phyloP scores from a whole-genome alignment of 352 stramenopile species.

The Globisporangium rhizosaccharum region DNA sequence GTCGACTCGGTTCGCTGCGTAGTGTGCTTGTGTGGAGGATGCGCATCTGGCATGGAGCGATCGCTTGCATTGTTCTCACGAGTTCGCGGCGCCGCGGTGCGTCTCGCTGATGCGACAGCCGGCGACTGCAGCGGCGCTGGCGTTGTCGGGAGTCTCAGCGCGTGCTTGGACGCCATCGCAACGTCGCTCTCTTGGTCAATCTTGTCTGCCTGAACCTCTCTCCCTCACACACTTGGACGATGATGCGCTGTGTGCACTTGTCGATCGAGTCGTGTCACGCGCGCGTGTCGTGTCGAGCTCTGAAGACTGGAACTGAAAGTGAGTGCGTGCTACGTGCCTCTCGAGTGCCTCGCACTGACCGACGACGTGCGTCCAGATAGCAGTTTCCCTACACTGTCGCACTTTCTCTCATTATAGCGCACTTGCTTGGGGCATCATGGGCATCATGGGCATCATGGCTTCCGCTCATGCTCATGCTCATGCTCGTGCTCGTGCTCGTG shows the following conservation, averaged over 20 bases:
- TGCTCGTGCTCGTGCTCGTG: too few species aligned
- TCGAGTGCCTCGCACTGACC: background rate
- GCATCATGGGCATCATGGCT: background rate
- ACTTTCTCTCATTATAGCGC: background rate
- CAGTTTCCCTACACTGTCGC: background rate
- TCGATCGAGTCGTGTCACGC: background rate
- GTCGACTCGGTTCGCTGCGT: background rate
- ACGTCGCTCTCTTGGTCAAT: background rate
- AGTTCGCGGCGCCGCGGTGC: background rate
- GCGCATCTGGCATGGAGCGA: background rate
- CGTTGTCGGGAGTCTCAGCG: background rate
- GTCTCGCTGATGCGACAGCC: background rate
- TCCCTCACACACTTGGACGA: too few species aligned
- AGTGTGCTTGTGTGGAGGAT: background rate
- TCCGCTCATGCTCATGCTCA: too few species aligned
- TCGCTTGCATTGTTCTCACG: background rate
- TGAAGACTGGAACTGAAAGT: background rate
- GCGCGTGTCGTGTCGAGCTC: background rate
- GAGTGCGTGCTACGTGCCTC: background rate
- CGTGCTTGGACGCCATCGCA: slow-evolving; percentile 10
- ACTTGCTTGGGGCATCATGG: background rate
- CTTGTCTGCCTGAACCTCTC: background rate
- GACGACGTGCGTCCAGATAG: too few species aligned
- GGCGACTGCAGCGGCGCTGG: background rate
- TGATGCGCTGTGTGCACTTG: too few species aligned